Percentiles rank a stretch among this genome's conserved stretches.
phyloP scores from a whole-genome alignment of 768 basidiomycete species.

The Lactifluus volemus region DNA sequence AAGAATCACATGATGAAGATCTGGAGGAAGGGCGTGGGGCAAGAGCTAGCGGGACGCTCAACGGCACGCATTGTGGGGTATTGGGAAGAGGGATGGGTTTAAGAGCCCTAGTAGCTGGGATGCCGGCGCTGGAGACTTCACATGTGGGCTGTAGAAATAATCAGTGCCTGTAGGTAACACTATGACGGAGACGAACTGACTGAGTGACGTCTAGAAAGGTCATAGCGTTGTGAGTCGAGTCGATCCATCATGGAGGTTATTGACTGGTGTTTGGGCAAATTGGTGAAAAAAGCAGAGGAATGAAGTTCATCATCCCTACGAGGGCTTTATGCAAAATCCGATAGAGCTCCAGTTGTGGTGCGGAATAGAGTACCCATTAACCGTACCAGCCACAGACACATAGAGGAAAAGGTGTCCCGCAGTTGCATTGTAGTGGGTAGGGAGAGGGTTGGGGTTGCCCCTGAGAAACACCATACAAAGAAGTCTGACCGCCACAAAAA shows the following conservation, averaged over 20 bases:
- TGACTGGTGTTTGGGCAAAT: not conserved
- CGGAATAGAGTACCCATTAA: not conserved
- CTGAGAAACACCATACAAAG: slow-evolving; percentile 4
- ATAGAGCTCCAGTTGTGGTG: not conserved
- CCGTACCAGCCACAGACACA: slow-evolving; percentile 7
- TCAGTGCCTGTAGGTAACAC: not conserved
- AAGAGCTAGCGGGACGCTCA: not conserved
- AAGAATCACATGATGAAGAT: not conserved
- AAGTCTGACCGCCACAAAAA: slow-evolving; percentile 3
- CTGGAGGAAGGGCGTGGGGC: not conserved
- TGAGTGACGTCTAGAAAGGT: not conserved
- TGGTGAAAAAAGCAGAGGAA: not conserved
- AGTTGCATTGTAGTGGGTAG: not conserved
- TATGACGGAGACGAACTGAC: slow-evolving; percentile 1
- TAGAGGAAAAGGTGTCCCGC: not conserved
- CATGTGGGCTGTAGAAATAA: not conserved
- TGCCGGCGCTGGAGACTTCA: not conserved
- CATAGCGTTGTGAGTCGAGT: slow-evolving; percentile 13
- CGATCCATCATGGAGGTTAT: not conserved
- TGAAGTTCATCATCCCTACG: not conserved
- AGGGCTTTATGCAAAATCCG: not conserved
- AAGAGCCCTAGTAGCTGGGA: not conserved
- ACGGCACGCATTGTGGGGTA: slow-evolving; percentile 1
- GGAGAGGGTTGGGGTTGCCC: not conserved
- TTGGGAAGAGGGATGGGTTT: not conserved